A percentile compares a stretch with the other conserved stretches of the same genome.
These are phyloP conservation scores for Filosporella fistucella DNA, from an alignment of 495 filamentous ascomycete genomes.

Conservation along the genomic window DNA sequence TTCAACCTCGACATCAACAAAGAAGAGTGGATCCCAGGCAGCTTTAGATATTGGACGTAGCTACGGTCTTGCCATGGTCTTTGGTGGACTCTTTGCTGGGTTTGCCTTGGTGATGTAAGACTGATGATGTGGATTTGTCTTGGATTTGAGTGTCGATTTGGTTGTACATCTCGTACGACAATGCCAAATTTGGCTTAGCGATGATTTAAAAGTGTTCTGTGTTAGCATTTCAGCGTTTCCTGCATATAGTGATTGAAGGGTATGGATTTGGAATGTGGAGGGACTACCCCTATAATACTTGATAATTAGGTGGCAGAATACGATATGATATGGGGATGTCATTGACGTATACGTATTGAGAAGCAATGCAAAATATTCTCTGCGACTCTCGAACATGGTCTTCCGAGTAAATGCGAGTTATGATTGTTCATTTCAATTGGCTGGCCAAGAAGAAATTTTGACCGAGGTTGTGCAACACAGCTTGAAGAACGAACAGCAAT, in stretches of 20 bases:
- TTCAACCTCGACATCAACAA: conserved; percentile 23
- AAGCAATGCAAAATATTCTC: too few species aligned
- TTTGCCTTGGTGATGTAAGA: conserved; percentile 55
- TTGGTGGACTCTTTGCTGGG: conserved; percentile 57
- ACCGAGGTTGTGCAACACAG: too few species aligned
- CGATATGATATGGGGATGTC: too few species aligned
- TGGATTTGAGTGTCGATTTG: background rate
- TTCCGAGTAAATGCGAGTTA: too few species aligned
- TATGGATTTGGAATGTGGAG: background rate
- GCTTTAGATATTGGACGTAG: conserved; percentile 48
- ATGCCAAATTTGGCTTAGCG: conserved; percentile 12
- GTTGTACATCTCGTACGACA: background rate
- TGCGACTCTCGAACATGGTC: too few species aligned
- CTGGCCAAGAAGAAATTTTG: too few species aligned
- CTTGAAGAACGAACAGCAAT: too few species aligned
- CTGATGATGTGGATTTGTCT: background rate
- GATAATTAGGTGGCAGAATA: background rate
- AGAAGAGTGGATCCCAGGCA: conserved; percentile 31
- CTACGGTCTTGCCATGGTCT: conserved; percentile 52
- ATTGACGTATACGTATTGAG: too few species aligned
- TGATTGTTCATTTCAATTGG: too few species aligned
- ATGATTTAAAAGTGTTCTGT: conserved; percentile 1
- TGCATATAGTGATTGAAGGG: background rate
- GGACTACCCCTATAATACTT: background rate
- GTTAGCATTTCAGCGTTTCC: conserved; percentile 10